Conservation (phyloP, 768 basidiomycete species). For the Pleurotus tuber-regium region DNA sequence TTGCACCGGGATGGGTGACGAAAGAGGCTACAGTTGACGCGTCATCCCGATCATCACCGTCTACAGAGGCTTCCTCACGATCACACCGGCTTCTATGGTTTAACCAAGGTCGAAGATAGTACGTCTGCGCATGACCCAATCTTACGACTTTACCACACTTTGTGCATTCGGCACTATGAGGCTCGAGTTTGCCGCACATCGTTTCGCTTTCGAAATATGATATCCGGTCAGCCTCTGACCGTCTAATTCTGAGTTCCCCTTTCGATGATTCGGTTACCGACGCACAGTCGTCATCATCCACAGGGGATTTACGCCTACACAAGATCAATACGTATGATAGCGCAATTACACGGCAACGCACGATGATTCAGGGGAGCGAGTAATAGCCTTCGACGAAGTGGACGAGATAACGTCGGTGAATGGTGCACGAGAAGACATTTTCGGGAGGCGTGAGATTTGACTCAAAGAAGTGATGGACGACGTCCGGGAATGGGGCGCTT, state of each 20-base stretch:
- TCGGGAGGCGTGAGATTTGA: constrained; percentile 14
- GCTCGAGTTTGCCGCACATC: constrained; percentile 53
- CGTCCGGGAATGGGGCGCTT: constrained; percentile 15
- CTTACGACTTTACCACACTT: constrained; percentile 56
- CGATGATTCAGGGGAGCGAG: neutral
- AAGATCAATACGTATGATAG: neutral
- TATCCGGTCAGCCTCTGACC: constrained; percentile 60
- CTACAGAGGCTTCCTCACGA: constrained; percentile 26
- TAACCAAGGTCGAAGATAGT: constrained; percentile 61
- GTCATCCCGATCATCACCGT: constrained; percentile 22
- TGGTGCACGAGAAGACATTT: constrained; percentile 16
- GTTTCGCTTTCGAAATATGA: constrained; percentile 64
- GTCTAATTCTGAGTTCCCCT: constrained; percentile 41
- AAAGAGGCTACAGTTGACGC: constrained; percentile 25
- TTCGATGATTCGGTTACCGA: constrained; percentile 55
- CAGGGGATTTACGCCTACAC: constrained; percentile 14
- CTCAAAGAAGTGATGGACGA: constrained; percentile 30
- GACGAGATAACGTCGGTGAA: constrained; percentile 16
- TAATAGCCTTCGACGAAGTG: constrained; percentile 15
- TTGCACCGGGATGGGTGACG: constrained; percentile 12
- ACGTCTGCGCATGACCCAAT: constrained; percentile 54
- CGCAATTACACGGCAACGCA: neutral
- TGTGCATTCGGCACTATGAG: constrained; percentile 56
- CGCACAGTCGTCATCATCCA: constrained; percentile 43
- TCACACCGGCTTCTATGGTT: constrained; percentile 55